Evolutionary conservation across 306 rosid genomes (phyloP).

Genomic region (Inga laurina): DNA sequence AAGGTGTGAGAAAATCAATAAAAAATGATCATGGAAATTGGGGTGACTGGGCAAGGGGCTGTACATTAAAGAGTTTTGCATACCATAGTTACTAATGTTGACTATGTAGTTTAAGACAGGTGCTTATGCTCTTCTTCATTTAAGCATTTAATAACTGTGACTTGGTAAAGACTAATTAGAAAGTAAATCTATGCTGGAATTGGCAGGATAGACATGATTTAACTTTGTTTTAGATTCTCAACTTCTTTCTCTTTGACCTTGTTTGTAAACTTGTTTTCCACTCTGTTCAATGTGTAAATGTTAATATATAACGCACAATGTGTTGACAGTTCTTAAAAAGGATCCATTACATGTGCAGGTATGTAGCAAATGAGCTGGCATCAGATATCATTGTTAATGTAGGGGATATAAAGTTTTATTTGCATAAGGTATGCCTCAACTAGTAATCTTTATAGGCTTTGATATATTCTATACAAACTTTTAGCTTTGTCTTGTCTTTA

Average conservation of each 20-base stretch:
- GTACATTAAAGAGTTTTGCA: neutral
- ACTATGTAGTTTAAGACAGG: neutral
- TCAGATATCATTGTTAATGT: slow-evolving; percentile 68
- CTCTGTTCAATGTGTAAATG: neutral
- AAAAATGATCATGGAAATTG: neutral
- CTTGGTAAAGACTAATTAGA: neutral
- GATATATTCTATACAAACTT: slow-evolving; percentile 16
- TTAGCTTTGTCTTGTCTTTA: neutral
- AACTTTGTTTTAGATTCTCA: neutral
- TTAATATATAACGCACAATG: slow-evolving; percentile 20
- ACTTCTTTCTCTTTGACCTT: neutral
- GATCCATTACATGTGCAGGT: slow-evolving; percentile 57
- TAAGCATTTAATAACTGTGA: neutral
- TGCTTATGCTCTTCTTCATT: neutral
- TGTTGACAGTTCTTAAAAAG: slow-evolving; percentile 7
- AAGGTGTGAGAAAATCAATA: neutral
- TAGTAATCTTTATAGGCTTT: slow-evolving; percentile 10
- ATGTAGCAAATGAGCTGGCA: slow-evolving; percentile 80
- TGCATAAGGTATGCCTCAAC: slow-evolving; percentile 75
- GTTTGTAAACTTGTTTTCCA: slow-evolving; percentile 1
- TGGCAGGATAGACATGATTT: neutral
- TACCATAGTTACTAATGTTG: neutral
- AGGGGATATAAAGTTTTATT: slow-evolving; percentile 77
- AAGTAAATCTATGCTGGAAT: neutral
- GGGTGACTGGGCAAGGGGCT: neutral